Base-by-base conservation (phyloP, 2,329 filamentous ascomycete species). In the Ophiocordyceps camponoti-floridani region DNA sequence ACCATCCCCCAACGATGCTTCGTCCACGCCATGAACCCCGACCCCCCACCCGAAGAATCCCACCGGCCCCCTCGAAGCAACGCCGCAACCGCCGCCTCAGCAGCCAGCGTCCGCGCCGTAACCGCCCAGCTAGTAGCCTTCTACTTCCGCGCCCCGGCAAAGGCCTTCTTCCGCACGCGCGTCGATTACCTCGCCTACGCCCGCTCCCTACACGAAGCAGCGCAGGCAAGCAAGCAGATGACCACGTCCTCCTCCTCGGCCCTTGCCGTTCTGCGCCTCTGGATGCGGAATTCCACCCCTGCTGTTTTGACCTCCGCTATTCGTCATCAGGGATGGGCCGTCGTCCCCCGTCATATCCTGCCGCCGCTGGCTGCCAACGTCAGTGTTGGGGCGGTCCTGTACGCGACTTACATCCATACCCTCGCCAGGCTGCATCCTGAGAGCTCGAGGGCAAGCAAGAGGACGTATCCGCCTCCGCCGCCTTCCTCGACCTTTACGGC, bases 141-240 rank as follows among this genome's bases (percentile, higher is more conserved):
- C 54, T 95, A 94, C 64, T 95, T 94, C 58, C 73, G 87, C 46
- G 85, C 86, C 0, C 88, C 88, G 1, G 83, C 87, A 44, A 94
- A 94, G 63, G 84, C 87, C 14, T 95, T 95, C 59, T 94, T 95
- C 63, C 77, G 85, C 48, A 88, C 84, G 1, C 70, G 88, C 47
- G 86, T 95, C 50, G 88, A 95, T 66, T 94, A 87, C 52, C 68
- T 77, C 16, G 72, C 72, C 2, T 77, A 75, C 48, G 74, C 73
- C 3, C 66, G 74, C 27, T 67, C 59, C 14, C 56, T 76, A 3
- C 70, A 75, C 48, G 61, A 72, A 49, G 63, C 67, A 60, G 58
- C 1, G 53, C 62, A 43, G 46, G 23, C 23, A 23, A 23, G 23
- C 23, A 23, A 23, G 23, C 23, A 57, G 19, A 52, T 68, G 40